Evolutionary conservation across 2,329 filamentous ascomycete species (phyloP).

Genomic region (Hymenoscyphus fructigenus): DNA sequence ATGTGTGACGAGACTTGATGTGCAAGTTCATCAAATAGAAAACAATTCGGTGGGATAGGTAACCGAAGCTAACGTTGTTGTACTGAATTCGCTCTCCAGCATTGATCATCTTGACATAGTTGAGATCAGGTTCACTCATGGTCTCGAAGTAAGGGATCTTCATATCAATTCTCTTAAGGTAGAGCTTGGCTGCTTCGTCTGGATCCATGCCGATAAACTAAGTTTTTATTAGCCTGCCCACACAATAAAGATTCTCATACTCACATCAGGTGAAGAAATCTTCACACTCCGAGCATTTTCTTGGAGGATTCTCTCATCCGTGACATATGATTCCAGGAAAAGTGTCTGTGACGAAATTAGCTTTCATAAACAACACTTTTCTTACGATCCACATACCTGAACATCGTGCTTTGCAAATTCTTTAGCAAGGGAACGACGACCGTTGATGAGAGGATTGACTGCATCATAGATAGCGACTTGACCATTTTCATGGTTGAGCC

Average conservation of each 20-base stretch:
- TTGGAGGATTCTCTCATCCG: conserved; percentile 88
- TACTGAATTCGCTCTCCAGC: conserved; percentile 90
- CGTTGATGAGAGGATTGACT: conserved; percentile 85
- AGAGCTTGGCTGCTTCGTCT: conserved; percentile 88
- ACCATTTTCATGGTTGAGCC: conserved; percentile 94
- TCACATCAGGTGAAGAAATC: conserved; percentile 91
- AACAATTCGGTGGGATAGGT: conserved; percentile 93
- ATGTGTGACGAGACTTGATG: conserved; percentile 91
- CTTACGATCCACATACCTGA: conserved; percentile 53
- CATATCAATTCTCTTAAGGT: conserved; percentile 83
- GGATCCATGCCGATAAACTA: conserved; percentile 89
- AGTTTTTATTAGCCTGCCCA: conserved; percentile 17
- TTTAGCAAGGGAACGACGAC: conserved; percentile 81
- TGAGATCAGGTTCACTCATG: conserved; percentile 90
- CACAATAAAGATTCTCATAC: conserved; percentile 30
- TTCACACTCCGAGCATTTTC: conserved; percentile 98
- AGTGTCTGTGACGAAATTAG: conserved; percentile 62
- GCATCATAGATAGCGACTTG: conserved; percentile 99
- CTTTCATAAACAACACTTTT: background rate
- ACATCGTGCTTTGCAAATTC: conserved; percentile 98
- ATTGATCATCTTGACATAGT: conserved; percentile 99
- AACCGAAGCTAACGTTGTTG: conserved; percentile 96
- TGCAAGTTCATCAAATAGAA: conserved; percentile 98
- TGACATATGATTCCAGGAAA: conserved; percentile 94
- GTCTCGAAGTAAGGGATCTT: conserved; percentile 96